Percentiles rank a stretch among this genome's conserved stretches.
Conservation (phyloP, 352 stramenopile species). For the Globisporangium cylindrosporum region DNA sequence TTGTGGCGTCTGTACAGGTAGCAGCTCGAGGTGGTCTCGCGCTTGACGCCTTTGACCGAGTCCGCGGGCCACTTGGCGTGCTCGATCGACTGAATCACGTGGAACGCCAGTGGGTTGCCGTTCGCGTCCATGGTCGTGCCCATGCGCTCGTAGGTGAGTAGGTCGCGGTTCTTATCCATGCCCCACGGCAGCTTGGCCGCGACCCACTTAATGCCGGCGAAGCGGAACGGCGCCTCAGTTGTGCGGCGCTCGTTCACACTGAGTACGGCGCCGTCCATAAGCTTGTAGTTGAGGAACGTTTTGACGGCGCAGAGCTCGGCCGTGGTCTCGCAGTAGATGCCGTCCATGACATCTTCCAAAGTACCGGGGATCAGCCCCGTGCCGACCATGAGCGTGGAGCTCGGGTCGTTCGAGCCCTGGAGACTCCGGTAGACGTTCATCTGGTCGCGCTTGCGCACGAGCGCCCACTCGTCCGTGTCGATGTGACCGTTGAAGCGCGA, state of each 20-base stretch:
- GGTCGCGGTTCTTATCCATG: slow-evolving; percentile 28
- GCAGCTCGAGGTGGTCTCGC: slow-evolving; percentile 41
- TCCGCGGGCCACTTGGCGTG: slow-evolving; percentile 46
- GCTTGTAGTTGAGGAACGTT: slow-evolving; percentile 31
- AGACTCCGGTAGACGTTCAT: slow-evolving; percentile 21
- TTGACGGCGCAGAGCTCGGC: slow-evolving; percentile 33
- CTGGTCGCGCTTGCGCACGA: slow-evolving; percentile 16
- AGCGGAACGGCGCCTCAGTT: slow-evolving; percentile 33
- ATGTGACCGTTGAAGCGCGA: slow-evolving; percentile 17
- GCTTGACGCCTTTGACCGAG: slow-evolving; percentile 45
- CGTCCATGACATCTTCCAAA: slow-evolving; percentile 38
- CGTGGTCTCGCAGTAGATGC: slow-evolving; percentile 44
- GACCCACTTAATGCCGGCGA: slow-evolving; percentile 53
- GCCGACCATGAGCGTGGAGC: slow-evolving; percentile 17
- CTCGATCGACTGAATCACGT: slow-evolving; percentile 60
- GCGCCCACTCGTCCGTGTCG: slow-evolving; percentile 17
- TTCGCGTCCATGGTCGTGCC: slow-evolving; percentile 43
- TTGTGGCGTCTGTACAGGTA: slow-evolving; percentile 39
- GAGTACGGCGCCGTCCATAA: slow-evolving; percentile 32
- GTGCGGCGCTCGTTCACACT: slow-evolving; percentile 29
- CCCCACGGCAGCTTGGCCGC: slow-evolving; percentile 29
- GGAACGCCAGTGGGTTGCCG: slow-evolving; percentile 45
- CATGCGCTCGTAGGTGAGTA: slow-evolving; percentile 52
- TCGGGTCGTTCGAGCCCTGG: background rate
- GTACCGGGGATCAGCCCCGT: slow-evolving; percentile 12